Evolutionary conservation across 2,329 filamentous ascomycete species (phyloP).

Genomic region (Fusarium globosum): DNA sequence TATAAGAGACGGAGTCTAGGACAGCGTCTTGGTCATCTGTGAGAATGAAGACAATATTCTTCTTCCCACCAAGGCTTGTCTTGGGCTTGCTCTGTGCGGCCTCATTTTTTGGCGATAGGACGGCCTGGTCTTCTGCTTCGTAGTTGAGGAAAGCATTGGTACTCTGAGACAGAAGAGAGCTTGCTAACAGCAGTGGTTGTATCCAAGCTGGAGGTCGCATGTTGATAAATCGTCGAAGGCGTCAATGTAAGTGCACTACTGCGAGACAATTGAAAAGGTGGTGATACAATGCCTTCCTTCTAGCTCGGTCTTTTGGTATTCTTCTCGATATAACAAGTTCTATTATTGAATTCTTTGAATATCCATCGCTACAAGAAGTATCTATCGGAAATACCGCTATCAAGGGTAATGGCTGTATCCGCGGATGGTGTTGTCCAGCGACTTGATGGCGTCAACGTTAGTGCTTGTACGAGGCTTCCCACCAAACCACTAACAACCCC

Average conservation of each 20-base stretch:
- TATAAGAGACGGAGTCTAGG: conserved; percentile 70
- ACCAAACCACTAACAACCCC: conserved; percentile 33
- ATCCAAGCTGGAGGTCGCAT: conserved; percentile 32
- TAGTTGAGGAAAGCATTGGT: background rate
- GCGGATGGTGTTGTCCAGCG: conserved; percentile 25
- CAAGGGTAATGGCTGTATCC: background rate
- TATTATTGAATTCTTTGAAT: background rate
- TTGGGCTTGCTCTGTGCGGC: background rate
- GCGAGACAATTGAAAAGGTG: background rate
- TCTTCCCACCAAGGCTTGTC: conserved; percentile 8
- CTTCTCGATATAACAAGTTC: background rate
- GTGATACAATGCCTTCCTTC: background rate
- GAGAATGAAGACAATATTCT: conserved; percentile 74
- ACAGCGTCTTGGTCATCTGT: conserved; percentile 76
- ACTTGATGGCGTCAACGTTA: conserved; percentile 41
- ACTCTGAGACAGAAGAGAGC: background rate
- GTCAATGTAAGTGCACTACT: background rate
- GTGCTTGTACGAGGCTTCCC: fast-evolving
- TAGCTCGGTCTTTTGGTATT: background rate
- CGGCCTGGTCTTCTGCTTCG: background rate
- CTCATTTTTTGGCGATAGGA: background rate
- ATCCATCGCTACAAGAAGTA: fast-evolving
- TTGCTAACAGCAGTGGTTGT: background rate
- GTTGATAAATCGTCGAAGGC: background rate
- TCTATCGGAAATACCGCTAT: background rate